Conservation (phyloP, 768 basidiomycete genomes). For the Naganishia antarctica region DNA sequence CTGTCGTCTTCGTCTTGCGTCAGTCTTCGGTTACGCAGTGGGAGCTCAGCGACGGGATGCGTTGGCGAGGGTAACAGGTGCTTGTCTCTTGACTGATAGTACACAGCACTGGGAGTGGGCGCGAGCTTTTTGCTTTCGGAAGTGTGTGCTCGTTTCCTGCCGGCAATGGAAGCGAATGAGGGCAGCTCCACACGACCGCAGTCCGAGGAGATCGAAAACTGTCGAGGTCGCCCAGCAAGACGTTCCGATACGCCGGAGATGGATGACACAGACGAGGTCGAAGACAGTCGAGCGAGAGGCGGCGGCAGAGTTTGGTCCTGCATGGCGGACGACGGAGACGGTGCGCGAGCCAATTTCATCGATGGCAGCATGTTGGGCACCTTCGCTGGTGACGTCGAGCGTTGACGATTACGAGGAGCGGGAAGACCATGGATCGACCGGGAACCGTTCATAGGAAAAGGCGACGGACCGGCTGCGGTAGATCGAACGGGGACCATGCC, state of each 20-base stretch:
- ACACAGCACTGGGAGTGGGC: background rate
- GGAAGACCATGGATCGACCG: background rate
- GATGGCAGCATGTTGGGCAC: constrained; percentile 2
- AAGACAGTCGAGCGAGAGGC: background rate
- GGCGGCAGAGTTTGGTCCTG: background rate
- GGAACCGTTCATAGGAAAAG: background rate
- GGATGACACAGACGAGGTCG: constrained; percentile 9
- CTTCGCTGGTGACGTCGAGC: background rate
- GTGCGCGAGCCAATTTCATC: background rate
- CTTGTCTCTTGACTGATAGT: constrained; percentile 19
- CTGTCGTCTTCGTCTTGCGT: background rate
- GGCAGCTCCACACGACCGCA: background rate
- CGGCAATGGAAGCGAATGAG: background rate
- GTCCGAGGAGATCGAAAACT: background rate
- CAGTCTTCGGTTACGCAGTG: background rate
- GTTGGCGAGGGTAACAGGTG: constrained; percentile 3
- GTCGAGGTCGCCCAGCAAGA: background rate
- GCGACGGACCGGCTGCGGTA: background rate
- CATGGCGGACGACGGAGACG: background rate
- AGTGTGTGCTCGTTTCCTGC: constrained; percentile 15
- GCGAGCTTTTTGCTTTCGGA: background rate
- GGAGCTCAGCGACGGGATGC: background rate
- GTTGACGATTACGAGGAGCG: constrained; percentile 11
- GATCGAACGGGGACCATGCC: constrained; percentile 17
- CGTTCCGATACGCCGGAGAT: constrained; percentile 8